Evolutionary conservation across 2,329 filamentous ascomycete species (phyloP), one percentile per base, ranked within the genome.

Genomic region (Sporothrix pallida): DNA sequence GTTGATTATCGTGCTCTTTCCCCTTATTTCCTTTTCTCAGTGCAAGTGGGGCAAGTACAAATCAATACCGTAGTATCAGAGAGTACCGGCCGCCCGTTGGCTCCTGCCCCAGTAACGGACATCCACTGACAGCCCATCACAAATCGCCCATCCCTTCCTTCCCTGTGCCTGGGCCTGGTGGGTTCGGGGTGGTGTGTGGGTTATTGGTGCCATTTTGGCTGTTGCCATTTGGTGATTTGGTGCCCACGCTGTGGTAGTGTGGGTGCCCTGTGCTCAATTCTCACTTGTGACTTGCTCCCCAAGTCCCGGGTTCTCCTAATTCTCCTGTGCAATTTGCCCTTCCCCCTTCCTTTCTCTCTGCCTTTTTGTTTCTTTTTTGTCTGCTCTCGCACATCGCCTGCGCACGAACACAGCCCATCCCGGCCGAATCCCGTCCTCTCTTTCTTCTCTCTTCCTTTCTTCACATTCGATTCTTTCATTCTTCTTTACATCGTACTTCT

Each of bases 101-200:
- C 50, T 48, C 58, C 58, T 72, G 56, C 58, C 70, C 70, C 70
- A 60, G 54, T 71, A 71, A 70, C 68, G n/a, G 46, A 31, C 31
- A n/a, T n/a, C 44, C 65, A 68, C 46, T 68, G 50, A 70, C 17
- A 70, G 15, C 9, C 65, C 20, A 10, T 56, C 9, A 23, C 26
- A 31, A 17, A 4, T 10, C 46, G 15, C 23, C 13, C 67, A 52
- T 44, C 68, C 37, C 17, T 46, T 48, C 52, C 68, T 70, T 70
- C 50, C 69, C 50, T 70, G 68, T 52, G 44, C 52, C 26, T 44
- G 44, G 52, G 52, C 44, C 31, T 42, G 31, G 63, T 56, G 48
- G 67, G 67, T 70, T 70, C 48, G 50, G 26, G 26, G 67, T 56
- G 50, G 31, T 37, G 31, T 5, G 31, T 37, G 31, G 31, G 31